A percentile compares a stretch with the other conserved stretches of the same genome.
Conservation (phyloP, 192 early-diverging fungal genomes). For the Backusella parvicylindrica region DNA sequence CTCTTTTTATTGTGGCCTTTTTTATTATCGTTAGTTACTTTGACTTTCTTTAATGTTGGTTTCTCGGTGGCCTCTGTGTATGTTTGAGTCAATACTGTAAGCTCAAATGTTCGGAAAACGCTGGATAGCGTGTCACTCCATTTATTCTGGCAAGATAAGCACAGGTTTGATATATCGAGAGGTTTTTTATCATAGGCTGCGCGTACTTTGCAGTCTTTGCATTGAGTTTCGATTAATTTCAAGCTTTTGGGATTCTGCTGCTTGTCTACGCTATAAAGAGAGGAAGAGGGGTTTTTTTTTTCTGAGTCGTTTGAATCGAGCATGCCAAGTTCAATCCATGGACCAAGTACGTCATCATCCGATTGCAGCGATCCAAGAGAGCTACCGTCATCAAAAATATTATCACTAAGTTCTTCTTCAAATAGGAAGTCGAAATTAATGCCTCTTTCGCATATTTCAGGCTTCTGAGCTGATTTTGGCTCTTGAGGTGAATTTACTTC, state of each 20-base stretch:
- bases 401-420: not conserved
- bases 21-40: not conserved
- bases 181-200: not conserved
- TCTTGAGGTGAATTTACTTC: not conserved
- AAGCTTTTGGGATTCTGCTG: not conserved
- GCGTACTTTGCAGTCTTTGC: not conserved
- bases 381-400: not conserved
- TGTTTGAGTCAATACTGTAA: not conserved
- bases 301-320: not conserved
- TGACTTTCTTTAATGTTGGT: not conserved
- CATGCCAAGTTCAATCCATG: conserved; percentile 20
- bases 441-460: not conserved
- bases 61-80: not conserved
- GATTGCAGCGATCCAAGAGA: conserved; percentile 17
- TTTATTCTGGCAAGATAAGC: not conserved
- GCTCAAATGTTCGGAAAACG: not conserved
- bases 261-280: not conserved
- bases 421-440: not conserved
- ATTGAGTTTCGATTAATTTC: not conserved
- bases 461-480: not conserved
- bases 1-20: not conserved
- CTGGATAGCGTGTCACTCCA: not conserved
- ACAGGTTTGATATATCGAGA: not conserved
- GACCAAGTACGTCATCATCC: conserved; percentile 30
- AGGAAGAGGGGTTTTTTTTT: not conserved